Conservation (phyloP, 495 filamentous ascomycete species). For the Chaetomium cochliodes region DNA sequence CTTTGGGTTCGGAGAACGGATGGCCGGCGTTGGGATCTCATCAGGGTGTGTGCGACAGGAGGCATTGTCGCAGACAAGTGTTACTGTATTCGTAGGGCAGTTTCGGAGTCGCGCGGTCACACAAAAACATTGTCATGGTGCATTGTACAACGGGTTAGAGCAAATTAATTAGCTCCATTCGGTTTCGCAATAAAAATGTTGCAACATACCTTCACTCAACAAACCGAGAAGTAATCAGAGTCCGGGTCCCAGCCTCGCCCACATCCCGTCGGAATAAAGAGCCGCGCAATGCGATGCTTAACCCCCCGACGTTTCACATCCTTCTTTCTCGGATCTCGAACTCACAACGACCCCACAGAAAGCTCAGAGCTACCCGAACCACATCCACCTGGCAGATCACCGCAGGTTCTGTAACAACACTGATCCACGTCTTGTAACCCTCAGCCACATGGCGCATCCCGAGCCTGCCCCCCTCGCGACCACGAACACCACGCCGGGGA, state of each 20-base stretch:
- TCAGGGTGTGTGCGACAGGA: neutral
- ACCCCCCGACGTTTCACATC: constrained; percentile 2
- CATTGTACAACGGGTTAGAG: constrained; percentile 5
- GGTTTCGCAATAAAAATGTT: neutral
- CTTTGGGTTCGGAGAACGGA: neutral
- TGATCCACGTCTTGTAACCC: neutral
- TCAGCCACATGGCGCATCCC: constrained; percentile 6
- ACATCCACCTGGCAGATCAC: neutral
- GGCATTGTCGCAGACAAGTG: neutral
- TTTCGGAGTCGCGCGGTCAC: constrained; percentile 5
- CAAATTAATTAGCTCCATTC: neutral
- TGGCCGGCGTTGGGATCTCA: constrained; percentile 12
- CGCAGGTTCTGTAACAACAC: neutral
- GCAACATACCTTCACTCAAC: neutral
- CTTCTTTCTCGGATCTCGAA: neutral
- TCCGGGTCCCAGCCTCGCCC: too few relatives aligned
- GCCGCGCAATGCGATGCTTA: neutral
- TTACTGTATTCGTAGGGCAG: neutral
- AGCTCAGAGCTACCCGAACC: neutral
- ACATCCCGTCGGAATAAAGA: too few relatives aligned
- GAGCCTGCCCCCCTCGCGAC: too few relatives aligned
- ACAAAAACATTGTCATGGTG: constrained; percentile 7
- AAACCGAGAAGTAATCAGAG: too few relatives aligned
- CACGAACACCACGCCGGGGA: too few relatives aligned
- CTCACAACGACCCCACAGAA: neutral